Conservation (phyloP, 2,329 filamentous ascomycete genomes). For the Hypoxylon rubiginosum region DNA sequence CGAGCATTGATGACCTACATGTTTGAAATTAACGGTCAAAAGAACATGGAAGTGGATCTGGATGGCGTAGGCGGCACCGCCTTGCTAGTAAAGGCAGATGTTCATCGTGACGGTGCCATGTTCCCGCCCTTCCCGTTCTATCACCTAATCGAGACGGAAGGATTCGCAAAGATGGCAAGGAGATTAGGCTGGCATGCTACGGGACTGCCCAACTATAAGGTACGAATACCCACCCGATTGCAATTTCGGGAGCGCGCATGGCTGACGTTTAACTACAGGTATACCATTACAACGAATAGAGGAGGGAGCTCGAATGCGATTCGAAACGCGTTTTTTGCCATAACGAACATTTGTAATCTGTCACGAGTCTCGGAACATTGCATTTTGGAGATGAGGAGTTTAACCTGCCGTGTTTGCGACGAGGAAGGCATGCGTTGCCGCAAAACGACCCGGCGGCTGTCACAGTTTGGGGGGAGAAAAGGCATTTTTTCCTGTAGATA, state of each 20-base stretch:
- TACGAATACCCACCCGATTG: constrained; percentile 58
- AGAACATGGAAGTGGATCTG: constrained; percentile 76
- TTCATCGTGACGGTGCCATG: constrained; percentile 98
- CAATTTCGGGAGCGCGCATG: background rate
- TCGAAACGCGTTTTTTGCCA: constrained; percentile 35
- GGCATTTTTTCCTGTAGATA: constrained; percentile 38
- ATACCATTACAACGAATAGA: constrained; percentile 90
- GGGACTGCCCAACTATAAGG: constrained; percentile 97
- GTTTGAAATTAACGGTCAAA: constrained; percentile 68
- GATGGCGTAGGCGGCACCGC: constrained; percentile 96
- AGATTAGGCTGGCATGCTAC: constrained; percentile 86
- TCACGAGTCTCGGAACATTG: constrained; percentile 42
- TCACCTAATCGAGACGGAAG: constrained; percentile 96
- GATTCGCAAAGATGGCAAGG: constrained; percentile 96
- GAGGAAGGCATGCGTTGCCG: constrained; percentile 22
- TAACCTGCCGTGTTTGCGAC: constrained; percentile 34
- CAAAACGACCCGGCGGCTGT: constrained; percentile 17
- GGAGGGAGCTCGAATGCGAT: constrained; percentile 26
- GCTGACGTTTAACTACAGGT: constrained; percentile 65
- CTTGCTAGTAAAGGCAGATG: constrained; percentile 93
- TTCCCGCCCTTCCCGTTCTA: constrained; percentile 98
- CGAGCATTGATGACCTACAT: constrained; percentile 91
- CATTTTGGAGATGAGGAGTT: constrained; percentile 46
- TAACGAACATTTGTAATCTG: constrained; percentile 43
- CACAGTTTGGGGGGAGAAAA: constrained; percentile 17